Evolutionary conservation across 2,329 filamentous ascomycete genomes (phyloP).

Genomic region (Trichoderma endophyticum): DNA sequence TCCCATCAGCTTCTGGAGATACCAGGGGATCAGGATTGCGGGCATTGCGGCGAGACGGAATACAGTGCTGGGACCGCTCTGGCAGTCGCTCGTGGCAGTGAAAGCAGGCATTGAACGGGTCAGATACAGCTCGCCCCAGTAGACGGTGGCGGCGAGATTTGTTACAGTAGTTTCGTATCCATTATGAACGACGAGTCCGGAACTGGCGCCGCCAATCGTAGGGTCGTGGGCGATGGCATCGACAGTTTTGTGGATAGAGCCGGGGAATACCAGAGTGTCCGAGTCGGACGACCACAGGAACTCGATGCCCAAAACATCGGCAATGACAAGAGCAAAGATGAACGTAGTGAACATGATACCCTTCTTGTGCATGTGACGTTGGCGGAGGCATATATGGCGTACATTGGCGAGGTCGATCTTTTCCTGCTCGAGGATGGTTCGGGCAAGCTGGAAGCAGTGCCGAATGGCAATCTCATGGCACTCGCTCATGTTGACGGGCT

Average conservation of each 20-base stretch:
- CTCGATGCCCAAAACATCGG: constrained; percentile 25
- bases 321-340: constrained; percentile 26
- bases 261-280: constrained; percentile 24
- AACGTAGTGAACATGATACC: constrained; percentile 29
- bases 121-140: constrained; percentile 29
- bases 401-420: constrained; percentile 22
- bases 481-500: constrained; percentile 20
- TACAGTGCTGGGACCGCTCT: constrained; percentile 27
- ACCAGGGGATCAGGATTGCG: constrained; percentile 26
- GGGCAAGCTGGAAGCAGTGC: constrained; percentile 26
- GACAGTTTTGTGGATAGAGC: constrained; percentile 24
- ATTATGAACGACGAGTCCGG: constrained; percentile 26
- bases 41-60: constrained; percentile 26
- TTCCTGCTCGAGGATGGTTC: constrained; percentile 21
- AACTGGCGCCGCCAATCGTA: constrained; percentile 26
- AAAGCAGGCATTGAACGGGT: constrained; percentile 25
- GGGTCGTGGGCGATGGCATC: constrained; percentile 23
- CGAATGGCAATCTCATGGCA: constrained; percentile 22
- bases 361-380: constrained; percentile 28
- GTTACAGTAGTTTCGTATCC: constrained; percentile 23
- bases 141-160: constrained; percentile 24
- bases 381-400: constrained; percentile 25
- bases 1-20: constrained; percentile 25
- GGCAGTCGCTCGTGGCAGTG: constrained; percentile 27
- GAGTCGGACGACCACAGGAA: constrained; percentile 29